Percentiles rank a stretch among this genome's conserved stretches.
Evolutionary conservation across 257 asterid genomes (phyloP).

Genomic region (Jasminum sambac): DNA sequence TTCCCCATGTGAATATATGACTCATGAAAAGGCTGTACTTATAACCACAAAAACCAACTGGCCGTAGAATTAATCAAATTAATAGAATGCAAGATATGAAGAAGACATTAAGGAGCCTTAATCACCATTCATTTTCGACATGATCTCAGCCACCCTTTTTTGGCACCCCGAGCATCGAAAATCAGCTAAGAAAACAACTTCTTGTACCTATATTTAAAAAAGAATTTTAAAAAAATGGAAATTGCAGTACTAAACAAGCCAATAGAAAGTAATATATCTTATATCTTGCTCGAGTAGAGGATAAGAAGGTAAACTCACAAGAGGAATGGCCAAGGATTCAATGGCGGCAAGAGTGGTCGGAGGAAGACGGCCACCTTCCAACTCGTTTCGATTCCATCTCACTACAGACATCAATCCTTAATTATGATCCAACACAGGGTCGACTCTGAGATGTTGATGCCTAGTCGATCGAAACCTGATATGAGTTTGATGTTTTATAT

Average conservation of each 20-base stretch:
- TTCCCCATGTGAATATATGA: background rate
- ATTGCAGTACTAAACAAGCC: background rate
- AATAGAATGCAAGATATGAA: constrained; percentile 1
- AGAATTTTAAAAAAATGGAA: background rate
- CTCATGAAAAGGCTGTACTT: background rate
- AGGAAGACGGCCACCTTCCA: constrained; percentile 11
- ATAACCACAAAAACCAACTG: background rate
- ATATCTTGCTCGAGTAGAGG: background rate
- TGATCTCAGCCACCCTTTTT: constrained; percentile 66
- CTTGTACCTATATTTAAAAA: constrained; percentile 55
- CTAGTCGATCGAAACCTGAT: no score
- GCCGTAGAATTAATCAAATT: background rate
- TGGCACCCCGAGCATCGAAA: constrained; percentile 72
- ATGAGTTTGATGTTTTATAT: no score
- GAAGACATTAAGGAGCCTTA: background rate
- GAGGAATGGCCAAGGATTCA: constrained; percentile 47
- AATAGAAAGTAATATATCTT: no score
- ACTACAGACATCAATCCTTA: constrained; percentile 34
- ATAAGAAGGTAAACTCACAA: constrained; percentile 19
- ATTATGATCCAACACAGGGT: no score
- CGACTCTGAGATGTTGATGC: no score
- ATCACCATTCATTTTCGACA: constrained; percentile 79
- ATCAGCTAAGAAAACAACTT: constrained; percentile 82
- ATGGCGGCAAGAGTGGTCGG: constrained; percentile 42
- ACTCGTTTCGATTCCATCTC: constrained; percentile 28